Evolutionary conservation across 495 filamentous ascomycete genomes (phyloP).

Genomic region (Apiosordaria backusii): DNA sequence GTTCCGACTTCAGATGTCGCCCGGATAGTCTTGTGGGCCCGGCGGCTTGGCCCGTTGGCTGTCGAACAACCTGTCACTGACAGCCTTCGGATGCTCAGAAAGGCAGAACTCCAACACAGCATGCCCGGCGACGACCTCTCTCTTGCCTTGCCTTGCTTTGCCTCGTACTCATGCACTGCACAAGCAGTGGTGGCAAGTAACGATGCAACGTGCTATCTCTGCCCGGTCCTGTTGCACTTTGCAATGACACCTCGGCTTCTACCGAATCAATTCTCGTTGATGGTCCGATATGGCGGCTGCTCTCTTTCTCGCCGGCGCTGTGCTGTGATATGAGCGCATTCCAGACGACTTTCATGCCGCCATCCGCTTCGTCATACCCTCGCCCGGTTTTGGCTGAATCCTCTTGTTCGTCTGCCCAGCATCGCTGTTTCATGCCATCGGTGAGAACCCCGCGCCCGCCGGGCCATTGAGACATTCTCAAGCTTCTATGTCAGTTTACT

Average conservation of each 20-base stretch:
- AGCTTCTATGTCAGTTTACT: constrained; percentile 2
- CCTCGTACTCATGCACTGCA: neutral
- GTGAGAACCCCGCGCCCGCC: constrained; percentile 2
- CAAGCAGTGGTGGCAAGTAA: neutral
- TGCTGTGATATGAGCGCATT: neutral
- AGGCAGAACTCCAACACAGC: constrained; percentile 2
- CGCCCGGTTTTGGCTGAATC: constrained; percentile 22
- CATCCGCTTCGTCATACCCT: constrained; percentile 19
- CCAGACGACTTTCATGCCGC: constrained; percentile 11
- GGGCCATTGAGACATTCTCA: constrained; percentile 6
- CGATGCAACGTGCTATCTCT: constrained; percentile 3
- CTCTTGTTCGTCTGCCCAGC: neutral
- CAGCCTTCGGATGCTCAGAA: neutral
- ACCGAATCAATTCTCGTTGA: constrained; percentile 26
- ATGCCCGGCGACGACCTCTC: neutral
- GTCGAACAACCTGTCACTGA: neutral
- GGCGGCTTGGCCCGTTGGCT: constrained; percentile 12
- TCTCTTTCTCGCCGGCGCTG: constrained; percentile 14
- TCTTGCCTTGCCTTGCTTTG: no score
- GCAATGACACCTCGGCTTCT: constrained; percentile 25
- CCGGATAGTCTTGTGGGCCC: neutral
- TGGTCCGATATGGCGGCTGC: constrained; percentile 28
- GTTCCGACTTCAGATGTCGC: neutral
- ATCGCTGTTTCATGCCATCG: constrained; percentile 5
- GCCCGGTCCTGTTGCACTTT: constrained; percentile 6